phyloP scores from a whole-genome alignment of 306 rosid species.

The Potentilla sterilis region DNA sequence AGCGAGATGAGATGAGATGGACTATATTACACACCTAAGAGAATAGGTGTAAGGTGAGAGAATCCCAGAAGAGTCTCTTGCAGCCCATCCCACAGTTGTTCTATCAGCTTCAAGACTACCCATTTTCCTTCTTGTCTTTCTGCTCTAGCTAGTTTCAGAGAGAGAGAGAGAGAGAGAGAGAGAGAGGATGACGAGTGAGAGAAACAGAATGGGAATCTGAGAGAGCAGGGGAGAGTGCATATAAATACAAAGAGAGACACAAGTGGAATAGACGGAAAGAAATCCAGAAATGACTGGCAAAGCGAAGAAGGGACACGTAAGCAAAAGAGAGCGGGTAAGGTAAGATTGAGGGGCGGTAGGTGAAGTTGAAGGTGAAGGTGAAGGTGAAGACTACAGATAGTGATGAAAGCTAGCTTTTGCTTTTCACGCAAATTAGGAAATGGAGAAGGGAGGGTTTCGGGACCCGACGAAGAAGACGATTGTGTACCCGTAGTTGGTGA shows the following conservation, averaged over 20 bases:
- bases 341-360: not conserved
- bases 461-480: not conserved
- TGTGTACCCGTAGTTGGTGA: not conserved
- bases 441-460: too few species aligned
- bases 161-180: not conserved
- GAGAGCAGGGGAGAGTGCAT: not conserved
- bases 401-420: too few species aligned
- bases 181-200: too few species aligned
- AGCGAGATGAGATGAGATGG: not conserved
- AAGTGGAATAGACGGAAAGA: not conserved
- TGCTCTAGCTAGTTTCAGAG: not conserved
- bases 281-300: not conserved
- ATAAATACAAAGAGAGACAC: not conserved
- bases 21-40: conserved; percentile 45
- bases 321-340: not conserved
- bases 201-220: not conserved
- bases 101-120: conserved; percentile 57
- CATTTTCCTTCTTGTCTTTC: conserved; percentile 26
- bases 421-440: too few species aligned
- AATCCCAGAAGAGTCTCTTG: conserved; percentile 84
- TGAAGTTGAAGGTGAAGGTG: not conserved
- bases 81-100: conserved; percentile 73
- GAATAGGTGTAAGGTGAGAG: conserved; percentile 69
- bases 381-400: not conserved
- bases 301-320: not conserved